These are phyloP conservation scores for Hygrophoropsis aurantiaca DNA, from an alignment of 768 basidiomycete genomes.

Conservation along the genomic window DNA sequence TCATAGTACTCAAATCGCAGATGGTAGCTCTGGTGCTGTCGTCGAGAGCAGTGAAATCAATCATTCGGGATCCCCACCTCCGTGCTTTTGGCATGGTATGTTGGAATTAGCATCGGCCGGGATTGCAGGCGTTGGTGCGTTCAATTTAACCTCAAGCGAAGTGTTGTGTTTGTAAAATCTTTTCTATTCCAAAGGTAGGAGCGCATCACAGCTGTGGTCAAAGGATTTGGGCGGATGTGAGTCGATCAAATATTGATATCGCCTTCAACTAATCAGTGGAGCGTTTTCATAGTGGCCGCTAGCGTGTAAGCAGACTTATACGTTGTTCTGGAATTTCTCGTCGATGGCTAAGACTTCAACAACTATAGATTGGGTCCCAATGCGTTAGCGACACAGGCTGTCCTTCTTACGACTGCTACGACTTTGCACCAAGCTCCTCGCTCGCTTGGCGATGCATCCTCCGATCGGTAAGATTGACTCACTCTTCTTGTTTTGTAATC, in stretches of 20 bases:
- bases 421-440: slow-evolving; percentile 23
- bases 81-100: slow-evolving; percentile 14
- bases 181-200: slow-evolving; percentile 15
- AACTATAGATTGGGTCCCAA: slow-evolving; percentile 17
- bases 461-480: slow-evolving; percentile 17
- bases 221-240: slow-evolving; percentile 26
- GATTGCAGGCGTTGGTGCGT: slow-evolving; percentile 11
- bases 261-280: slow-evolving; percentile 4
- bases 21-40: no score
- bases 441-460: slow-evolving; percentile 17
- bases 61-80: neutral
- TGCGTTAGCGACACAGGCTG: slow-evolving; percentile 23
- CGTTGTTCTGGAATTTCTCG: neutral
- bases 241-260: neutral
- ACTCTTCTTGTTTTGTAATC: neutral
- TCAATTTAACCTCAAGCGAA: no score
- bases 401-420: slow-evolving; percentile 21
- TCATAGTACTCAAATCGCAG: no score
- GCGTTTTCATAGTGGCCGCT: slow-evolving; percentile 13
- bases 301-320: slow-evolving; percentile 18
- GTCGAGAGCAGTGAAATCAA: no score
- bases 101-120: slow-evolving; percentile 16
- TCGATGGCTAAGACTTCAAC: slow-evolving; percentile 3
- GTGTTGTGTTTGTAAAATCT: no score
- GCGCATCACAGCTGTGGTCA: slow-evolving; percentile 27